phyloP scores from a whole-genome alignment of 2,329 filamentous ascomycete species.

The Aspergillus ochraceoroseus region DNA sequence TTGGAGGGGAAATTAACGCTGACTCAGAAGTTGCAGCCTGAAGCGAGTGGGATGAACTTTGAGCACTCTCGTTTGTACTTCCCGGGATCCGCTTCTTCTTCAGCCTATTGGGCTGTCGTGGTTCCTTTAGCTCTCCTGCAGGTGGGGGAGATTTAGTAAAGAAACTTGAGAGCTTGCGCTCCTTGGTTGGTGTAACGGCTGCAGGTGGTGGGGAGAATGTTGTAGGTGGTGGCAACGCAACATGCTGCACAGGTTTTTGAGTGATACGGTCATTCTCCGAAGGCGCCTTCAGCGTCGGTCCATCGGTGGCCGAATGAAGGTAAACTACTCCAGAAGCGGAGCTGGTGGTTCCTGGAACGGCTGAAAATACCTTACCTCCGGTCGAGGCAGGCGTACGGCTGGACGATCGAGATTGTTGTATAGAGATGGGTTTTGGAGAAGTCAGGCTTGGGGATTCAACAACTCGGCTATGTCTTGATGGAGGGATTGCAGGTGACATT shows the following conservation, averaged over 20 bases:
- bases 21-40: conserved; percentile 42
- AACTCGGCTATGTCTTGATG: conserved; percentile 61
- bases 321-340: conserved; percentile 20
- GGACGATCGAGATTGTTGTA: conserved; percentile 29
- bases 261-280: conserved; percentile 14
- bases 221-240: conserved; percentile 48
- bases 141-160: conserved; percentile 64
- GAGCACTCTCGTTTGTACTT: conserved; percentile 76
- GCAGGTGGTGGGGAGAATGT: conserved; percentile 36
- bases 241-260: conserved; percentile 17
- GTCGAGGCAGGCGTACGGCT: conserved; percentile 22
- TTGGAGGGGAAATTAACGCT: conserved; percentile 33
- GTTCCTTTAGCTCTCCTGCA: conserved; percentile 54
- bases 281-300: conserved; percentile 26
- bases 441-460: conserved; percentile 50
- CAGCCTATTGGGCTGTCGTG: conserved; percentile 77
- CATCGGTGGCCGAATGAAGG: conserved; percentile 34
- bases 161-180: conserved; percentile 63
- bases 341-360: conserved; percentile 2
- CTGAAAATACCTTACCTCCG: background rate
- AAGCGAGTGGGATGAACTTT: conserved; percentile 83
- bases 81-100: conserved; percentile 78
- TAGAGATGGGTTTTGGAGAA: conserved; percentile 33
- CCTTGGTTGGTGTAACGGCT: conserved; percentile 55
- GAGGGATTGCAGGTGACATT: conserved; percentile 67